Evolutionary conservation across 2,329 filamentous ascomycete genomes (phyloP), one percentile per base, ranked within the genome.

Genomic region (Cytospora schulzeri): DNA sequence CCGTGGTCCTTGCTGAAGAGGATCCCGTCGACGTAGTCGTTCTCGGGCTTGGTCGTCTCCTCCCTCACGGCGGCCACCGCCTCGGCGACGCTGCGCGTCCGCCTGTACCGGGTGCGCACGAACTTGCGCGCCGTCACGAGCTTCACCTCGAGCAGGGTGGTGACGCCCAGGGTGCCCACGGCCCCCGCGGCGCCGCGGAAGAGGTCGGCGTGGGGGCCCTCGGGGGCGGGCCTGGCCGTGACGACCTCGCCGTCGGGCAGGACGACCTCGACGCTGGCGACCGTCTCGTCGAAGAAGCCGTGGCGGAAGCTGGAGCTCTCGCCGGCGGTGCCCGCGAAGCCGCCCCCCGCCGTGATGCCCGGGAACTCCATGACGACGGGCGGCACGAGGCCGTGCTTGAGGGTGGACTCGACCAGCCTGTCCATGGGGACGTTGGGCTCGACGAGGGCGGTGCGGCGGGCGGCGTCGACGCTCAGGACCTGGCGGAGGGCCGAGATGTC

Each of bases 361-460:
- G 88, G 89, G 69, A 91, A 92, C 74, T 91, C 89, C 86, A 90
- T 91, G 28, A 91, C 88, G 3, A 92, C 86, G 2, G 88, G 88
- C 0, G 89, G 89, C 3, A 91, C 81, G 3, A 91, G 81, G 29
- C 86, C 86, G 71, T 89, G 79, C n/a, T 78, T 78, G 50, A 92
- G 78, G 1, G 88, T 91, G 29, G 80, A 79, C 71, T 88, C 85
- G 58, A 91, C 88, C 22, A 92, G 83, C 0, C 80, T 77, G 75
- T 92, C 89, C 89, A 92, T 67, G 41, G 65, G 65, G 14, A 91
- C 89, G 70, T 92, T 92, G 60, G 90, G 89, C 77, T 92, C 89
- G 50, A 91, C 88, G 28, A 92, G 80, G 5, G 88, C 89, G 8
- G 83, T 88, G 60, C 81, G 81, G 1, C 73, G 73, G 9, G 77